These are phyloP conservation scores for Wickerhamiella lipophila DNA, from an alignment of 805 yeast species.

Conservation along the genomic window DNA sequence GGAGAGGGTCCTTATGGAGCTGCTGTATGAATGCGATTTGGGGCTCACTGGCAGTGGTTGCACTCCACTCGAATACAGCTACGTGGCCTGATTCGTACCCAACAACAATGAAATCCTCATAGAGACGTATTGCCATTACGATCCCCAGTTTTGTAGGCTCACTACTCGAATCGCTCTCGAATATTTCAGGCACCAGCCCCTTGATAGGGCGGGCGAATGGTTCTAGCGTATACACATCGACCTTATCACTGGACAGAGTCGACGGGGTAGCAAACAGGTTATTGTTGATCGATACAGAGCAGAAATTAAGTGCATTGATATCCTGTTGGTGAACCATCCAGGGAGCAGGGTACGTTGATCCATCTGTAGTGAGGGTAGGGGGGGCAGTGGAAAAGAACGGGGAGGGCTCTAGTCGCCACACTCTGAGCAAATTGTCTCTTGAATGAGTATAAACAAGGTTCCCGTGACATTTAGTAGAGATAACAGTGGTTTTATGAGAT, in stretches of 20 bases:
- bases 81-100: constrained; percentile 72
- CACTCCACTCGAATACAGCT: constrained; percentile 21
- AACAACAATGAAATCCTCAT: constrained; percentile 30
- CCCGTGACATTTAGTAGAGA: constrained; percentile 30
- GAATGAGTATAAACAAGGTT: constrained; percentile 47
- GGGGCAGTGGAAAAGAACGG: constrained; percentile 31
- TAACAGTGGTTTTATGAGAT: constrained; percentile 42
- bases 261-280: constrained; percentile 47
- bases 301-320: constrained; percentile 61
- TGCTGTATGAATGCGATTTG: constrained; percentile 3
- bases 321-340: constrained; percentile 40
- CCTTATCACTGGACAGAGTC: constrained; percentile 46
- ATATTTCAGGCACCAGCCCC: constrained; percentile 16
- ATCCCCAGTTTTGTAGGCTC: constrained; percentile 28
- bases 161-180: constrained; percentile 15
- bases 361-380: constrained; percentile 19
- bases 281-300: constrained; percentile 40
- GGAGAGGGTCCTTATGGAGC: constrained; percentile 28
- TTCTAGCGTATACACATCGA: constrained; percentile 45
- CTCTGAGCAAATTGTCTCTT: constrained; percentile 40
- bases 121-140: constrained; percentile 57
- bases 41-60: neutral
- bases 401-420: constrained; percentile 29
- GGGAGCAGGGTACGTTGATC: constrained; percentile 24
- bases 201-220: constrained; percentile 18